These are phyloP conservation scores for Elaeis oleifera DNA, from an alignment of 202 grass and related monocot species.

Conservation along the genomic window DNA sequence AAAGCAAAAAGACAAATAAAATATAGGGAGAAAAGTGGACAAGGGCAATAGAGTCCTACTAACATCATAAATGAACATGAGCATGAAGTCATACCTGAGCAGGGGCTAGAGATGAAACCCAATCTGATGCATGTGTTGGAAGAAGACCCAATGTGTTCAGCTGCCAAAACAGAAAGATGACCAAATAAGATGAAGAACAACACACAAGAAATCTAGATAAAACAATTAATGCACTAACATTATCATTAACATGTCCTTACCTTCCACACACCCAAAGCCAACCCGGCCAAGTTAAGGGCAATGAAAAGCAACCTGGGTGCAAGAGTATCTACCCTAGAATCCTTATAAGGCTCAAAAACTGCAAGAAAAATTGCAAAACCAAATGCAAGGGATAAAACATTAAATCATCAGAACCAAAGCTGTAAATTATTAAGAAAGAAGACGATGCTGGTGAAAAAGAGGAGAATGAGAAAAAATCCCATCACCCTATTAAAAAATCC, in stretches of 20 bases:
- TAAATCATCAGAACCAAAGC: neutral
- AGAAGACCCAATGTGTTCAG: slow-evolving; percentile 98
- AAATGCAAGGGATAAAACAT: no score
- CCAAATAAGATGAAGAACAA: slow-evolving; percentile 4
- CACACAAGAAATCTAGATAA: neutral
- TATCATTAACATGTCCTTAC: slow-evolving; percentile 24
- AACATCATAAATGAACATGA: no score
- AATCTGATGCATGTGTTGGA: slow-evolving; percentile 93
- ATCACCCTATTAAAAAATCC: no score
- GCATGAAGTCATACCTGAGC: slow-evolving; percentile 35
- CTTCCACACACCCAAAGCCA: slow-evolving; percentile 94
- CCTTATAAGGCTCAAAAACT: slow-evolving; percentile 99
- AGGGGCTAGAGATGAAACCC: slow-evolving; percentile 84
- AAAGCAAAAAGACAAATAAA: no score
- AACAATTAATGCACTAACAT: neutral
- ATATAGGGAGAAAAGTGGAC: no score
- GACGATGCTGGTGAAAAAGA: no score
- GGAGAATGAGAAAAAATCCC: no score
- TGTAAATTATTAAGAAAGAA: no score
- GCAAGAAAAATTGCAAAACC: slow-evolving; percentile 5
- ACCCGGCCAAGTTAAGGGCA: slow-evolving; percentile 87
- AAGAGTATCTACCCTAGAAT: slow-evolving; percentile 74
- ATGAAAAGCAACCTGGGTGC: slow-evolving; percentile 76
- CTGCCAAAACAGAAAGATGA: slow-evolving; percentile 29
- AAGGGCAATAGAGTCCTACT: no score